Evolutionary conservation across 495 filamentous ascomycete genomes (phyloP), one percentile per base, ranked within the genome.

Genomic region (Neurospora cerealis): DNA sequence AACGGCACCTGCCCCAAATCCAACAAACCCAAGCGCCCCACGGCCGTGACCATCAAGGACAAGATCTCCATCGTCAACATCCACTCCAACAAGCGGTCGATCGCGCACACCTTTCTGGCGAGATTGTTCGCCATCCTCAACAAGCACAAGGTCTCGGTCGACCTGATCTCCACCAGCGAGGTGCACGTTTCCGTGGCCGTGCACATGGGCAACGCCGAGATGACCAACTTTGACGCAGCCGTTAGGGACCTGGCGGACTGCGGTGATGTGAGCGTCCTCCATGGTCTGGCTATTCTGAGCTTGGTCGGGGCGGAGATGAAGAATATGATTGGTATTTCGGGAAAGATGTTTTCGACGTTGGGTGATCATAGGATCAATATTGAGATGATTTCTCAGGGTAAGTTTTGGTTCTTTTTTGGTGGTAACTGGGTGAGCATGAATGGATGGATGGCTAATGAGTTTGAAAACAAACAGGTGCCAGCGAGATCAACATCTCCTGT

Each of bases 401-500:
- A 80, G 87, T 82, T 54, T 75, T 37, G 69, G 74, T 69, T 76
- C 38, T 21, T 69, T 72, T 75, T 66, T 69, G 48, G 54, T 38
- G 46, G 40, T 38, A 2, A 2, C 11, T 62, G 46, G 3, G 46
- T 42, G 38, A 36, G 17, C 1, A 70, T 9, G 32, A 0, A 21
- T 11, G 11, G 19, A 41, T 62, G 13, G 28, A 19, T 62, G 13
- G 46, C 70, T 72, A 74, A 74, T 6, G 4, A 13, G 24, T 28
- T 13, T 54, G 69, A 15, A 69, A 28, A 17, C 36, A 41, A 74
- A 41, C 28, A 97, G 96, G 95, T 73, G 94, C 94, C 60, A 97
- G 94, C 78, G 96, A 99, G 85, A 99, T 99, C 83, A 98, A 97
- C 81, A 99, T 99, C 71, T 96, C 93, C 17, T 98, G 96, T 81